Conservation (phyloP, 176 grass and related monocot species). For the Oropetium thomaeum region DNA sequence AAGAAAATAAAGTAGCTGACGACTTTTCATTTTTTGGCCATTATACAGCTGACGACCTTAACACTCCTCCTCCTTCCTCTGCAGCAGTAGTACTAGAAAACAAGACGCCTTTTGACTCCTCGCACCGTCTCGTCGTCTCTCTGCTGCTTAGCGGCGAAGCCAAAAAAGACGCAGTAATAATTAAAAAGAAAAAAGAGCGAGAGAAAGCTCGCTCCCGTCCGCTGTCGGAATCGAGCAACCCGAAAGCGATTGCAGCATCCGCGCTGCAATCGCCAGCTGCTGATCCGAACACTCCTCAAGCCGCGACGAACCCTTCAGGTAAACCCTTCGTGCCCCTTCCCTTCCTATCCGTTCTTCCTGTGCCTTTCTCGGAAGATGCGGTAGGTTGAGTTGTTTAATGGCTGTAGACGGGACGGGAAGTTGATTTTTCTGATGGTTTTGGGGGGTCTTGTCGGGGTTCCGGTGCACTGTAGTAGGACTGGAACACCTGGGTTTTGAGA, state of each 20-base stretch:
- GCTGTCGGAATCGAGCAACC: constrained; percentile 16
- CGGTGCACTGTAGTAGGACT: not conserved
- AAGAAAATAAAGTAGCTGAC: too few species aligned
- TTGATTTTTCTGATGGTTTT: not conserved
- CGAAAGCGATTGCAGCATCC: constrained; percentile 12
- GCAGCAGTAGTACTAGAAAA: too few species aligned
- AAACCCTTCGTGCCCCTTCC: not conserved
- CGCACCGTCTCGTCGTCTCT: not conserved
- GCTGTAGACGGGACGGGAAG: not conserved
- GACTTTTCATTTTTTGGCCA: too few species aligned
- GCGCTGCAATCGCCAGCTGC: not conserved
- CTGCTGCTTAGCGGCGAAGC: constrained; percentile 34
- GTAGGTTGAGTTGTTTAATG: not conserved
- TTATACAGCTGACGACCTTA: too few species aligned
- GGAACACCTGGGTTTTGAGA: not conserved
- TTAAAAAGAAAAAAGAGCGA: not conserved
- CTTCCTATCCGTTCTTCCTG: not conserved
- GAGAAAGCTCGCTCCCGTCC: not conserved
- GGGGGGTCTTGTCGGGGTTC: not conserved
- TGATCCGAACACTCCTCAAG: not conserved
- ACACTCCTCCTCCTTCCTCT: not conserved
- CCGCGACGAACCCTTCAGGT: constrained; percentile 2
- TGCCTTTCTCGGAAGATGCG: not conserved
- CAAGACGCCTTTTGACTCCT: constrained; percentile 14
- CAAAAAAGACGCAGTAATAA: not conserved